phyloP scores from a whole-genome alignment of 169 alveolate species.

The Babesia sp. region DNA sequence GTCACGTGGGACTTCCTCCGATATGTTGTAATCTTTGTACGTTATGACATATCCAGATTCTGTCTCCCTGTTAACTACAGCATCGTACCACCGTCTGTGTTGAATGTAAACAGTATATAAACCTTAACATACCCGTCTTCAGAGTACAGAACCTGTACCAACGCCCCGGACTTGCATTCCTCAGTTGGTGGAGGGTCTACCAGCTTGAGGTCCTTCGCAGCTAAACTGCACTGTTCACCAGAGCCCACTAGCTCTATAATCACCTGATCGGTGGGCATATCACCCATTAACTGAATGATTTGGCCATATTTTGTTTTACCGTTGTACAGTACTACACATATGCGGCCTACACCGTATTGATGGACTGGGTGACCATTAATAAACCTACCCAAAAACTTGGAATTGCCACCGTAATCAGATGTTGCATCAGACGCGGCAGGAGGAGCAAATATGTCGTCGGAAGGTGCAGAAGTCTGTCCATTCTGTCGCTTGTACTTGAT shows the following conservation, averaged over 20 bases:
- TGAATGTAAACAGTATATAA: neutral
- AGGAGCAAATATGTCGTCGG: neutral
- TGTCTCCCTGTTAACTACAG: slow-evolving; percentile 64
- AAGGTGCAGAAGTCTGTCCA: neutral
- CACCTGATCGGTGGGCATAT: slow-evolving; percentile 54
- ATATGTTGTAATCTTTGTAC: slow-evolving; percentile 74
- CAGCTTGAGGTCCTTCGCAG: slow-evolving; percentile 54
- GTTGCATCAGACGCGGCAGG: slow-evolving; percentile 24
- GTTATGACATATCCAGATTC: slow-evolving; percentile 72
- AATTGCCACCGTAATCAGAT: slow-evolving; percentile 8
- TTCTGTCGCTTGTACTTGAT: slow-evolving; percentile 47
- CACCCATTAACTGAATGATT: slow-evolving; percentile 47
- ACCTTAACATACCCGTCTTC: slow-evolving; percentile 52
- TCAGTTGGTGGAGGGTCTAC: slow-evolving; percentile 58
- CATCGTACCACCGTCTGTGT: slow-evolving; percentile 76
- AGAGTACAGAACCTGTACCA: slow-evolving; percentile 59
- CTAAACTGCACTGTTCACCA: slow-evolving; percentile 52
- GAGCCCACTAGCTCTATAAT: slow-evolving; percentile 54
- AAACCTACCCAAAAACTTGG: slow-evolving; percentile 1
- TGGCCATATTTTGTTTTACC: slow-evolving; percentile 63
- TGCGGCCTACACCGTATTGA: slow-evolving; percentile 33
- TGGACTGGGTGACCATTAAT: neutral
- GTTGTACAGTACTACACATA: slow-evolving; percentile 60
- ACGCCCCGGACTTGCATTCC: slow-evolving; percentile 57
- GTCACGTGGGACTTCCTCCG: slow-evolving; percentile 72